Percentiles rank a stretch among this genome's conserved stretches.
These are phyloP conservation scores for Cocos nucifera DNA, from an alignment of 176 grass and related monocot species.

Conservation along the genomic window DNA sequence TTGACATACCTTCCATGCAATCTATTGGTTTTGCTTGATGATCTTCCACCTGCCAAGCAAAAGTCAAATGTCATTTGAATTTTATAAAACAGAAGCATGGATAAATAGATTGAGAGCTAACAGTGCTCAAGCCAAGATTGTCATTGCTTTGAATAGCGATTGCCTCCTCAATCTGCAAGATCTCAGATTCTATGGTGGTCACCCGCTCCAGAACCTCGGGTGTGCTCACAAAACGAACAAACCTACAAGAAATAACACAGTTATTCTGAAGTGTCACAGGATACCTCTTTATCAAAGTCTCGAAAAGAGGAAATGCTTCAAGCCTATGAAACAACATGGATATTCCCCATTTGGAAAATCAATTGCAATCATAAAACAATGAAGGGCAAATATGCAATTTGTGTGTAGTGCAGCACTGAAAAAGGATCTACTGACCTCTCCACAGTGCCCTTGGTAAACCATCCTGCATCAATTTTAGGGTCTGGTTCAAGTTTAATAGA, in stretches of 20 bases:
- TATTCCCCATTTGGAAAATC: neutral
- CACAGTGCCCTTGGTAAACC: conserved; percentile 79
- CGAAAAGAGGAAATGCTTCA: no score
- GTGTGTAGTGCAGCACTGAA: no score
- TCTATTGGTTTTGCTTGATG: conserved; percentile 51
- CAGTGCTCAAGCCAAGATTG: conserved; percentile 45
- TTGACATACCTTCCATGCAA: conserved; percentile 40
- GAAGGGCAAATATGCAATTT: no score
- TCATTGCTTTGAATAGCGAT: conserved; percentile 77
- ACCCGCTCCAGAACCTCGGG: conserved; percentile 93
- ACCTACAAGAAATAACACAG: conserved; percentile 32
- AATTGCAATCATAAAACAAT: no score
- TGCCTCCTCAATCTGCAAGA: conserved; percentile 82
- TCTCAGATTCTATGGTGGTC: conserved; percentile 81
- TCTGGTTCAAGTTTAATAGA: conserved; percentile 73
- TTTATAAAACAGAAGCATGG: conserved; percentile 8
- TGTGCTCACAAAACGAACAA: conserved; percentile 94
- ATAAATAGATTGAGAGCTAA: conserved; percentile 26
- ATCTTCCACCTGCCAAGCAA: conserved; percentile 44
- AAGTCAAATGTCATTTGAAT: conserved; percentile 27
- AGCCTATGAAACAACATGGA: no score
- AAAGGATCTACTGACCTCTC: conserved; percentile 43
- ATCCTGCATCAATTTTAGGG: conserved; percentile 25
- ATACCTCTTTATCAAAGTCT: no score
- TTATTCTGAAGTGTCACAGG: neutral